phyloP scores from a whole-genome alignment of 805 yeast genomes.

The Lipomyces starkeyi region DNA sequence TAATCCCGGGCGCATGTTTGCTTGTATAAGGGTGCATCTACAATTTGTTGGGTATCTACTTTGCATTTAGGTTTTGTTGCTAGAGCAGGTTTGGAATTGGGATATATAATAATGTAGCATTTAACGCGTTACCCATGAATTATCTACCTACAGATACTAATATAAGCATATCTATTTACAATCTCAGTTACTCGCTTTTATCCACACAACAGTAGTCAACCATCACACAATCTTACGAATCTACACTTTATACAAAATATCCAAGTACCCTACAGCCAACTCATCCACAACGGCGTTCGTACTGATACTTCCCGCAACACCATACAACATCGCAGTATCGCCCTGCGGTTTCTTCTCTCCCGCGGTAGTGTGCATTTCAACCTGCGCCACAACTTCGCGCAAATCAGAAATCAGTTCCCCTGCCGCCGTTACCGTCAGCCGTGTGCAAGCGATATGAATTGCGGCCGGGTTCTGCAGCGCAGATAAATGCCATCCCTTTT shows the following conservation, averaged over 20 bases:
- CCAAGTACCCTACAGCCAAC: slow-evolving; percentile 79
- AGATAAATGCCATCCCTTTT: slow-evolving; percentile 84
- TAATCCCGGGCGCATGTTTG: not conserved
- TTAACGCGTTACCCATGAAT: not conserved
- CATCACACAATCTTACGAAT: not conserved
- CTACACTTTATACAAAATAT: slow-evolving; percentile 68
- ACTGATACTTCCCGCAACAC: slow-evolving; percentile 90
- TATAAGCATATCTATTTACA: not conserved
- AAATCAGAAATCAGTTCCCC: slow-evolving; percentile 61
- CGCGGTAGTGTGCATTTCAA: not conserved
- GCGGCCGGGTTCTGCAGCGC: slow-evolving; percentile 91
- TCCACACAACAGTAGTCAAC: not conserved
- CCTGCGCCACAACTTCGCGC: slow-evolving; percentile 6
- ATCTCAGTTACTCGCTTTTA: not conserved
- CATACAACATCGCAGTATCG: slow-evolving; percentile 86
- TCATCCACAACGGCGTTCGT: slow-evolving; percentile 85
- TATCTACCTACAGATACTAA: not conserved
- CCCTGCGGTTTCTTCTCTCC: slow-evolving; percentile 39
- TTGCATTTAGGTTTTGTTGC: not conserved
- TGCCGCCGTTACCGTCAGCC: slow-evolving; percentile 64
- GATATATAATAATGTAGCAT: not conserved
- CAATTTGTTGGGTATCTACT: not conserved
- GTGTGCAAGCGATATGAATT: slow-evolving; percentile 85
- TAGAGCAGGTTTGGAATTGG: not conserved
- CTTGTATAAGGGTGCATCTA: not conserved